These are phyloP conservation scores for Salicornia ramosissima DNA, from an alignment of 148 eudicot species.

Conservation along the genomic window DNA sequence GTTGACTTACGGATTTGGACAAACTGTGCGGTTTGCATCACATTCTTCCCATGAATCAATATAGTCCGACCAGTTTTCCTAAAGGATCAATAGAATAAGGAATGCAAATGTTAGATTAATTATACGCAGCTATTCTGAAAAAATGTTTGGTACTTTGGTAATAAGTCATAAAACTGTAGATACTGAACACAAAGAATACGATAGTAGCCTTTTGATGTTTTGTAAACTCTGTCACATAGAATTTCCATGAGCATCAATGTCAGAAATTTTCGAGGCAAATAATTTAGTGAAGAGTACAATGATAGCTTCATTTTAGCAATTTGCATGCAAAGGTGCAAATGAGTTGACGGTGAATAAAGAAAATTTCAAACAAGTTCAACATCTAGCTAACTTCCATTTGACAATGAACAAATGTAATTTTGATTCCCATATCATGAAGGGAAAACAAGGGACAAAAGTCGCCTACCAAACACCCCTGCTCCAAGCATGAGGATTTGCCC, in stretches of 20 bases:
- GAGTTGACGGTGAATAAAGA: not conserved
- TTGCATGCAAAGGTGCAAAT: not conserved
- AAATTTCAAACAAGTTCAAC: not conserved
- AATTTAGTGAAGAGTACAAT: not conserved
- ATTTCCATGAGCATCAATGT: not conserved
- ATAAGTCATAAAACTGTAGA: not conserved
- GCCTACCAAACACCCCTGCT: not conserved
- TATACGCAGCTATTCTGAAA: not conserved
- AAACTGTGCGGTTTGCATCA: conserved; percentile 52
- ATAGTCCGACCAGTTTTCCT: conserved; percentile 65
- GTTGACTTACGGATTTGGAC: conserved; percentile 78
- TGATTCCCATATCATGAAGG: not conserved
- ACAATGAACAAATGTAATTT: not conserved
- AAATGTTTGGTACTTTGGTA: not conserved
- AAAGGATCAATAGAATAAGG: not conserved
- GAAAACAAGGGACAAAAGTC: not conserved
- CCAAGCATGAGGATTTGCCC: not conserved
- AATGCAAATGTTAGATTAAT: not conserved
- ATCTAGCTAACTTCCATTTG: not conserved
- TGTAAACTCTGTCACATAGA: not conserved
- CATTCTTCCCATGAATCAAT: conserved; percentile 53
- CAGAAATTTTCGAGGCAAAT: not conserved
- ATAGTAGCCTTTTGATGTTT: not conserved
- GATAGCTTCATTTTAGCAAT: not conserved
- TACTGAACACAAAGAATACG: not conserved